These are phyloP conservation scores for Zygotorulaspora florentina DNA, from an alignment of 805 yeast genomes.

Conservation along the genomic window DNA sequence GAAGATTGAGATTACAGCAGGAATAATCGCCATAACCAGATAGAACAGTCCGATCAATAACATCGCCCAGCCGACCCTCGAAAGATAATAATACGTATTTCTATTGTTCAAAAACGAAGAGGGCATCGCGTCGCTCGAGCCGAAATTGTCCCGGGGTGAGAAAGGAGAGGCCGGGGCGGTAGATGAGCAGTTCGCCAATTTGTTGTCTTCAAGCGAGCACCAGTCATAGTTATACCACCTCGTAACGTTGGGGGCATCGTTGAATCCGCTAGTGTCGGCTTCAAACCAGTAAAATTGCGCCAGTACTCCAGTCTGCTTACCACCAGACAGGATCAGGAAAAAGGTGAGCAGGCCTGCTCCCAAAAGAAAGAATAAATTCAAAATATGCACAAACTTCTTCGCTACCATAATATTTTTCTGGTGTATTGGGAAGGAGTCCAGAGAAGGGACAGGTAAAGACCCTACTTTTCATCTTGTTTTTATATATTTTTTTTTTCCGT, in stretches of 20 bases:
- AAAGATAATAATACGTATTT: slow-evolving; percentile 56
- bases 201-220: slow-evolving; percentile 42
- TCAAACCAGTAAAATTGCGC: slow-evolving; percentile 73
- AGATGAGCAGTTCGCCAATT: slow-evolving; percentile 47
- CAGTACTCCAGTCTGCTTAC: slow-evolving; percentile 48
- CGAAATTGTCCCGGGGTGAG: slow-evolving; percentile 75
- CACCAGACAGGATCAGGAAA: slow-evolving; percentile 66
- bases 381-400: slow-evolving; percentile 29
- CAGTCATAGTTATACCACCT: slow-evolving; percentile 85
- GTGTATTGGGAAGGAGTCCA: neutral
- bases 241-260: slow-evolving; percentile 40
- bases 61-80: slow-evolving; percentile 67
- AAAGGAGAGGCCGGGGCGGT: slow-evolving; percentile 76
- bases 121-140: slow-evolving; percentile 51
- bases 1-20: slow-evolving; percentile 28
- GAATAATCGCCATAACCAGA: slow-evolving; percentile 45
- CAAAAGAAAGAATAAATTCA: slow-evolving; percentile 36
- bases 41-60: slow-evolving; percentile 54
- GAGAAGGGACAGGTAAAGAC: neutral
- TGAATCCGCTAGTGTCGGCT: slow-evolving; percentile 61
- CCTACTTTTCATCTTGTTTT: neutral
- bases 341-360: slow-evolving; percentile 53
- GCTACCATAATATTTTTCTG: slow-evolving; percentile 15
- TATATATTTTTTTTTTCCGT: neutral
- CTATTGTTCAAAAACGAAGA: slow-evolving; percentile 44